Conservation (phyloP, 805 yeast species). For the Ogataea pilisensis region DNA sequence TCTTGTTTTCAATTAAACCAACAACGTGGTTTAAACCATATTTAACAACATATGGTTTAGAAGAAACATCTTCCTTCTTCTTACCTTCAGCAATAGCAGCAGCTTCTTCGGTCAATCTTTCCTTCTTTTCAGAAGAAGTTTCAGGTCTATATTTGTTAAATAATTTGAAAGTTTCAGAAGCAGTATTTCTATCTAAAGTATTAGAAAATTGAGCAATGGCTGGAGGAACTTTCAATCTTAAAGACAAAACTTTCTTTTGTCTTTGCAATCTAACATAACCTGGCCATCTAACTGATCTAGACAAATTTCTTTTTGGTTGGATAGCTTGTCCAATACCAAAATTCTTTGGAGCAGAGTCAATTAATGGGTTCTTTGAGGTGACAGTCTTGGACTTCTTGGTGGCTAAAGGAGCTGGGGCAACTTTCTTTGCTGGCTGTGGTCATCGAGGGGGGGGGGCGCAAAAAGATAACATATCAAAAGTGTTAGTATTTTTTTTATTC, state of each 20-base stretch:
- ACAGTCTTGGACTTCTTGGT: slow-evolving; percentile 53
- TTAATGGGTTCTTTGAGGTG: slow-evolving; percentile 71
- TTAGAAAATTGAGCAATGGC: slow-evolving; percentile 95
- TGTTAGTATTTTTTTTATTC: slow-evolving; percentile 19
- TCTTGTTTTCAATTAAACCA: slow-evolving; percentile 95
- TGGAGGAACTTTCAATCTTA: slow-evolving; percentile 99
- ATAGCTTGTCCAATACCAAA: slow-evolving; percentile 95
- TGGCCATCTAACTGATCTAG: slow-evolving; percentile 99
- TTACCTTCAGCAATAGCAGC: slow-evolving; percentile 98
- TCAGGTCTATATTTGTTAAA: slow-evolving; percentile 99
- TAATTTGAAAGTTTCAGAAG: slow-evolving; percentile 93
- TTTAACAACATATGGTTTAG: slow-evolving; percentile 95
- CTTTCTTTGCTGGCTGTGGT: slow-evolving; percentile 58
- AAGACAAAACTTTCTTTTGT: slow-evolving; percentile 92
- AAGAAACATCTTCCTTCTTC: slow-evolving; percentile 92
- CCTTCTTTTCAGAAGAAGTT: slow-evolving; percentile 96
- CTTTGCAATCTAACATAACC: slow-evolving; percentile 97
- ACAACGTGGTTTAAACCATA: slow-evolving; percentile 99
- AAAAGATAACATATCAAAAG: neutral
- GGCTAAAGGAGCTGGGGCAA: slow-evolving; percentile 98
- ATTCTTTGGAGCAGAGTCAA: slow-evolving; percentile 86
- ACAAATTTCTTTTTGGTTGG: slow-evolving; percentile 93
- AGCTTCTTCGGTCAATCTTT: slow-evolving; percentile 97
- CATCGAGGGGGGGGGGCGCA: slow-evolving; percentile 30
- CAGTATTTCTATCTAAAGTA: slow-evolving; percentile 98